Conservation (phyloP, 2,329 filamentous ascomycete genomes). For the Coniochaeta pulveracea region DNA sequence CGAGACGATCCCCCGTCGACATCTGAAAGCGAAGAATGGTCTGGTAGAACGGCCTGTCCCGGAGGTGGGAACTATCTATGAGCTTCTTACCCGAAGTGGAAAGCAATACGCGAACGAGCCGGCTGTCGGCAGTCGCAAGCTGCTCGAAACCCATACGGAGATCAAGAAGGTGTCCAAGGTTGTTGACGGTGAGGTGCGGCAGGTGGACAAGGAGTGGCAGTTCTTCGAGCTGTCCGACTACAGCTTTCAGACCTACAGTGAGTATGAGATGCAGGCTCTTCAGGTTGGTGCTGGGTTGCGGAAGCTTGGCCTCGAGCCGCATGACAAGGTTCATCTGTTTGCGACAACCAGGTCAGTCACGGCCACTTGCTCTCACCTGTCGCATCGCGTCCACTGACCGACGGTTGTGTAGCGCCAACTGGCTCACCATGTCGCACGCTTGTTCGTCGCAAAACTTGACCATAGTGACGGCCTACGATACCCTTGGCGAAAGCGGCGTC, state of each 20-base stretch:
- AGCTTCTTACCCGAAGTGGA: slow-evolving; percentile 63
- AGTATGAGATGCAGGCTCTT: slow-evolving; percentile 62
- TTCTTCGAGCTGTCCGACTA: slow-evolving; percentile 77
- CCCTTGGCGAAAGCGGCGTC: slow-evolving; percentile 73
- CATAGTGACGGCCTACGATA: slow-evolving; percentile 93
- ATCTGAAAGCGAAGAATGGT: slow-evolving; percentile 58
- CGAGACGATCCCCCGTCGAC: slow-evolving; percentile 75
- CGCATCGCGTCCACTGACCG: not conserved
- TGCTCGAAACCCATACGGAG: slow-evolving; percentile 71
- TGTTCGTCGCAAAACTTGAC: slow-evolving; percentile 76
- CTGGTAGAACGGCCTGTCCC: slow-evolving; percentile 55
- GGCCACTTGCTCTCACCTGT: not conserved
- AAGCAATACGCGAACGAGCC: slow-evolving; percentile 49
- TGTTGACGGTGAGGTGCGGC: slow-evolving; percentile 64
- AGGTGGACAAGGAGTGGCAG: slow-evolving; percentile 85
- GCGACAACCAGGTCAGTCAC: slow-evolving; percentile 61
- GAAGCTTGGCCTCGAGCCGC: slow-evolving; percentile 57
- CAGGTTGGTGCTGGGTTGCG: slow-evolving; percentile 63
- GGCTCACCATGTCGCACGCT: slow-evolving; percentile 71
- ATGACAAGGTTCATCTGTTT: slow-evolving; percentile 68
- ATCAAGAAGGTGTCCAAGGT: slow-evolving; percentile 85
- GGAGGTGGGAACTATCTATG: slow-evolving; percentile 66
- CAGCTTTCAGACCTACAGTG: slow-evolving; percentile 64
- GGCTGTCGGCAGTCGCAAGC: slow-evolving; percentile 59
- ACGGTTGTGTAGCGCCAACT: slow-evolving; percentile 49